A percentile compares a stretch with the other conserved stretches of the same genome.
Conservation (phyloP, 768 basidiomycete genomes). For the Pleurotus tuber-regium region DNA sequence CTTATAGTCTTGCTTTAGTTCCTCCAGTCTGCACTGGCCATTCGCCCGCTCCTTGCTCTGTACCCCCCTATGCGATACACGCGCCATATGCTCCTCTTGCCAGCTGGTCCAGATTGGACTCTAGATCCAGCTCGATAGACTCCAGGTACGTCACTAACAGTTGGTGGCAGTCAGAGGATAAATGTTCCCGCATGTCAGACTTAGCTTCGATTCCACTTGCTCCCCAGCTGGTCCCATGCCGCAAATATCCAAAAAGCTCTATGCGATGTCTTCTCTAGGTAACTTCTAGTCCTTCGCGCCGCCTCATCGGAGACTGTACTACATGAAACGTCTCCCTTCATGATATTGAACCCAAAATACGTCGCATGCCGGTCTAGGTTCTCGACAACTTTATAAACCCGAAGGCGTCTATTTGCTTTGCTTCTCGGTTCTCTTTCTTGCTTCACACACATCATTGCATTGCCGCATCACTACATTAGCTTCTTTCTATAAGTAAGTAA, state of each 20-base stretch:
- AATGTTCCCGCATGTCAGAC: neutral
- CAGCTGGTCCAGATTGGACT: neutral
- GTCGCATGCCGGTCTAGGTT: neutral
- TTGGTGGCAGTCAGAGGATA: neutral
- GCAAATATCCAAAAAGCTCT: neutral
- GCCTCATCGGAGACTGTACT: neutral
- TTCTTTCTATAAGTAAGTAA: neutral
- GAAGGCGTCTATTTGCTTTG: neutral
- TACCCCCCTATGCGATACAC: neutral
- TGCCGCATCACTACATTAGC: too few relatives aligned
- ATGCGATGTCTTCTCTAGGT: neutral
- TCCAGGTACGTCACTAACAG: neutral
- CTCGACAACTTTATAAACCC: neutral
- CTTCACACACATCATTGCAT: neutral
- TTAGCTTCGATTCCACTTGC: neutral
- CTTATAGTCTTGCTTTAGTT: neutral
- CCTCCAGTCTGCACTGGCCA: constrained; percentile 3
- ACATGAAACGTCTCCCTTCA: neutral
- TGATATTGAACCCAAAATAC: neutral
- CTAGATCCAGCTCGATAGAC: constrained; percentile 2
- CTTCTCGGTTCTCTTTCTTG: neutral
- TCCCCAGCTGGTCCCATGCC: neutral
- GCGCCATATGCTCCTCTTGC: neutral
- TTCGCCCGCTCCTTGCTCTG: neutral
- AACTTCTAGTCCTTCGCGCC: neutral